These are phyloP conservation scores for Hanseniaspora vineae DNA, from an alignment of 805 yeast species.

Conservation along the genomic window DNA sequence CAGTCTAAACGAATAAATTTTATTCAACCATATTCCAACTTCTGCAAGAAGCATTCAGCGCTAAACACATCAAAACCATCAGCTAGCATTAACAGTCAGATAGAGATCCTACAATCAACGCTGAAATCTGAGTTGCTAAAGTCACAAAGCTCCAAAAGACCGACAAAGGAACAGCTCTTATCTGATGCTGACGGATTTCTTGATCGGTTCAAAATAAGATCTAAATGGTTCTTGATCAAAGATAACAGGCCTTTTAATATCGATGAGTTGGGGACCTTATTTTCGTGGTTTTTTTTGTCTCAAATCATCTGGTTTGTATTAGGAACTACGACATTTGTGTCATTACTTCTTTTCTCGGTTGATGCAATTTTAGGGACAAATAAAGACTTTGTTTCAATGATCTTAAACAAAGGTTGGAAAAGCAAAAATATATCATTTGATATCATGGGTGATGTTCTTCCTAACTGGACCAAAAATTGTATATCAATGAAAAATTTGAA, in stretches of 20 bases:
- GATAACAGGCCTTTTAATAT: conserved; percentile 76
- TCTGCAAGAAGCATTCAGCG: neutral
- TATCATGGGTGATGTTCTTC: conserved; percentile 77
- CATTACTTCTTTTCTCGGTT: conserved; percentile 57
- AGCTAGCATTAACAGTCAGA: neutral
- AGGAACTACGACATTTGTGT: conserved; percentile 86
- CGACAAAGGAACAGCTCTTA: conserved; percentile 26
- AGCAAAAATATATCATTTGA: neutral
- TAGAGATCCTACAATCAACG: neutral
- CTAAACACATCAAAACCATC: neutral
- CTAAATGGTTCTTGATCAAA: conserved; percentile 68
- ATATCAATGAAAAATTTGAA: conserved; percentile 69
- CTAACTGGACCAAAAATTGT: conserved; percentile 82
- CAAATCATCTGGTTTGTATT: conserved; percentile 65
- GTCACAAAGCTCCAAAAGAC: neutral
- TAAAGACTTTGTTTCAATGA: neutral
- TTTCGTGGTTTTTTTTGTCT: conserved; percentile 83
- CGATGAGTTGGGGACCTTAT: conserved; percentile 77
- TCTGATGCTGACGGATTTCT: conserved; percentile 29
- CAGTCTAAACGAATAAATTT: neutral
- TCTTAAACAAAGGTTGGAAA: neutral
- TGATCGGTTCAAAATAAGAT: conserved; percentile 35
- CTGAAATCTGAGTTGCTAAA: neutral
- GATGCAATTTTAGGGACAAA: conserved; percentile 48
- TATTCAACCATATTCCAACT: neutral